phyloP scores from a whole-genome alignment of 176 grass and related monocot genomes.

The Triticum timopheevii region DNA sequence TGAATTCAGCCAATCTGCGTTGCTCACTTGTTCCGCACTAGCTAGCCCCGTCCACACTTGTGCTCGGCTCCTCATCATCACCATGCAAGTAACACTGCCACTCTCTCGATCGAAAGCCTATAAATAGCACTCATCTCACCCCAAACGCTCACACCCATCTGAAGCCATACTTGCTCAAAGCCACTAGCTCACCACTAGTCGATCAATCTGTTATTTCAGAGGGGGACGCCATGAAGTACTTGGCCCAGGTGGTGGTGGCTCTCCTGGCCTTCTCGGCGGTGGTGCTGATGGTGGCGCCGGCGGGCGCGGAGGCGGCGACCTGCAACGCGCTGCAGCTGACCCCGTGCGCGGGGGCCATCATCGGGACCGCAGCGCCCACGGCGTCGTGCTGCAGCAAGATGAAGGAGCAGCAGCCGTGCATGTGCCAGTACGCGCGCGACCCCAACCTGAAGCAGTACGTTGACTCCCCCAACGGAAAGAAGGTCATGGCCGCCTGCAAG shows the following conservation, averaged over 20 bases:
- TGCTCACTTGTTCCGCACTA: conserved; percentile 37
- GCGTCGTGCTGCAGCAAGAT: conserved; percentile 61
- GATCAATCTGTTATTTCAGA: not conserved
- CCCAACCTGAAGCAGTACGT: conserved; percentile 61
- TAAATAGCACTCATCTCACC: conserved; percentile 16
- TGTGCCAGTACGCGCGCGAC: conserved; percentile 76
- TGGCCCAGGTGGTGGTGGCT: not conserved
- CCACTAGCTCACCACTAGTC: not conserved
- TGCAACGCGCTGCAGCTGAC: conserved; percentile 52
- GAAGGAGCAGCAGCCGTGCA: conserved; percentile 66
- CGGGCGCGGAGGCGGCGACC: conserved; percentile 33
- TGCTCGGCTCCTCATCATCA: not conserved
- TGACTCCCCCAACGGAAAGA: conserved; percentile 57
- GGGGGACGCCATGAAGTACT: not conserved
- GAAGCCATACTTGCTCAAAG: not conserved
- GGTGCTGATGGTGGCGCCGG: conserved; percentile 26
- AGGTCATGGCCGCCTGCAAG: conserved; percentile 31
- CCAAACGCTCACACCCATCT: not conserved
- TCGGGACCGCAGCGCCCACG: conserved; percentile 34
- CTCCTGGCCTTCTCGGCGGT: not conserved
- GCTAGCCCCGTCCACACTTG: not conserved
- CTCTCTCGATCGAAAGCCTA: not conserved
- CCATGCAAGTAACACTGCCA: not conserved
- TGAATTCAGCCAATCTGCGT: not conserved
- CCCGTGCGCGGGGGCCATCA: conserved; percentile 63